These are phyloP conservation scores for Saccharum officinarum DNA, from an alignment of 176 grass and related monocot species.

Conservation along the genomic window DNA sequence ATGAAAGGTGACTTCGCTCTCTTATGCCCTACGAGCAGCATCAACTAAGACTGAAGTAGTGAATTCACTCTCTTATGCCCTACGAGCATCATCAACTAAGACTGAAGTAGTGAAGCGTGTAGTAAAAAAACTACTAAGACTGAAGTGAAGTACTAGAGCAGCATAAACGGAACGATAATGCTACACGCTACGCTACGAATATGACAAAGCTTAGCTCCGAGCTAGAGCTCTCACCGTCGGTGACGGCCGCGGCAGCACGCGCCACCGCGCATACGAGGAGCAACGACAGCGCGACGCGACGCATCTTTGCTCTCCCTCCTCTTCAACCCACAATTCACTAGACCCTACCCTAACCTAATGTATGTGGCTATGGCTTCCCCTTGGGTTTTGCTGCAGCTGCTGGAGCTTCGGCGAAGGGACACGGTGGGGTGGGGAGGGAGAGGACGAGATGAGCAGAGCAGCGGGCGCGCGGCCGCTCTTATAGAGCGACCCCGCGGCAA, in stretches of 20 bases:
- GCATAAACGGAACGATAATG: no score
- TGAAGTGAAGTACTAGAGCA: no score
- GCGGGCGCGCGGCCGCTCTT: not conserved
- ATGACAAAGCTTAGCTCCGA: not conserved
- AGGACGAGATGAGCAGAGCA: conserved; percentile 13
- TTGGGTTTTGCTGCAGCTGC: not conserved
- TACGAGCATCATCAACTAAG: no score
- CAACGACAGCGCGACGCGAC: conserved; percentile 9
- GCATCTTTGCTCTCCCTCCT: conserved; percentile 11
- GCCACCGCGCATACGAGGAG: conserved; percentile 35
- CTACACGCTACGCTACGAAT: no score
- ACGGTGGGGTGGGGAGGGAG: not conserved
- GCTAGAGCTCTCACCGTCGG: conserved; percentile 45
- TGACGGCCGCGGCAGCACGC: conserved; percentile 36
- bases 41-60: no score
- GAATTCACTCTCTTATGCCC: no score
- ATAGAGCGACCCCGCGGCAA: not conserved
- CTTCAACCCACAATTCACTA: not conserved
- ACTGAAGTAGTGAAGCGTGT: no score
- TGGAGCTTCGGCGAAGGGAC: not conserved
- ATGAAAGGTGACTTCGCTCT: no score
- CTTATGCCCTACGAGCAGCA: no score
- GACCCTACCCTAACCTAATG: no score
- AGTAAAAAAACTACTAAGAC: no score
- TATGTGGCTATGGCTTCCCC: no score